Percentiles rank a stretch among this genome's conserved stretches.
These are phyloP conservation scores for Penicillium sp. DNA, from an alignment of 2,329 filamentous ascomycete genomes.

Conservation along the genomic window DNA sequence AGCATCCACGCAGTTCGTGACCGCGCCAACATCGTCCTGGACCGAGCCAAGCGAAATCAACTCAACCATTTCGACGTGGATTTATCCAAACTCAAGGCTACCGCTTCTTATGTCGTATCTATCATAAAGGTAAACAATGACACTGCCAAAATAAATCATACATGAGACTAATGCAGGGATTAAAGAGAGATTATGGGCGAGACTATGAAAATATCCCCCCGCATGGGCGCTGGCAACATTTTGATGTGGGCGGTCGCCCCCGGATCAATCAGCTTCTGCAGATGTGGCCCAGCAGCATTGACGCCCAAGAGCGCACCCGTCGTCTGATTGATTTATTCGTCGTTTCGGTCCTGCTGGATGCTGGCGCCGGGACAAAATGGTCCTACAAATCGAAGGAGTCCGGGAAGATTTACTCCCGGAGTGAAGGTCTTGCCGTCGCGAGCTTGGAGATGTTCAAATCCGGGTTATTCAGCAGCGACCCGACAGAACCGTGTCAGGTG, in stretches of 20 bases:
- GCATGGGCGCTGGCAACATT: slow-evolving; percentile 72
- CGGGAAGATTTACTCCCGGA: slow-evolving; percentile 76
- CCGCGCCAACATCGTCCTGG: slow-evolving; percentile 68
- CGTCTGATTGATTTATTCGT: slow-evolving; percentile 63
- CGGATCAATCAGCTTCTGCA: slow-evolving; percentile 53
- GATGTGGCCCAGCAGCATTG: slow-evolving; percentile 51
- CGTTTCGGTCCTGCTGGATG: slow-evolving; percentile 61
- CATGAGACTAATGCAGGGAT: slow-evolving; percentile 4
- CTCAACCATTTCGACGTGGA: slow-evolving; percentile 88
- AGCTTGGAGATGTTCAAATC: slow-evolving; percentile 90
- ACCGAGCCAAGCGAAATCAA: slow-evolving; percentile 74
- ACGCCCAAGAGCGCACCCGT: slow-evolving; percentile 53
- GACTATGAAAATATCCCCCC: slow-evolving; percentile 74
- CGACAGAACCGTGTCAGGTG: slow-evolving; percentile 80
- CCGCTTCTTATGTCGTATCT: slow-evolving; percentile 82
- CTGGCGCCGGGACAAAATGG: slow-evolving; percentile 88
- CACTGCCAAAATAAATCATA: not conserved
- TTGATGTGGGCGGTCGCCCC: slow-evolving; percentile 58
- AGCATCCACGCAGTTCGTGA: slow-evolving; percentile 88
- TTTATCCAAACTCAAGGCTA: slow-evolving; percentile 77
- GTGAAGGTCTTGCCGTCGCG: slow-evolving; percentile 80
- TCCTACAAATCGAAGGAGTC: slow-evolving; percentile 90
- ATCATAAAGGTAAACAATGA: slow-evolving; percentile 76
- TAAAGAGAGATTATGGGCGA: slow-evolving; percentile 67
- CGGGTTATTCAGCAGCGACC: slow-evolving; percentile 82